Evolutionary conservation across 2,329 filamentous ascomycete genomes (phyloP).

Genomic region (Acrocalymma vagum): DNA sequence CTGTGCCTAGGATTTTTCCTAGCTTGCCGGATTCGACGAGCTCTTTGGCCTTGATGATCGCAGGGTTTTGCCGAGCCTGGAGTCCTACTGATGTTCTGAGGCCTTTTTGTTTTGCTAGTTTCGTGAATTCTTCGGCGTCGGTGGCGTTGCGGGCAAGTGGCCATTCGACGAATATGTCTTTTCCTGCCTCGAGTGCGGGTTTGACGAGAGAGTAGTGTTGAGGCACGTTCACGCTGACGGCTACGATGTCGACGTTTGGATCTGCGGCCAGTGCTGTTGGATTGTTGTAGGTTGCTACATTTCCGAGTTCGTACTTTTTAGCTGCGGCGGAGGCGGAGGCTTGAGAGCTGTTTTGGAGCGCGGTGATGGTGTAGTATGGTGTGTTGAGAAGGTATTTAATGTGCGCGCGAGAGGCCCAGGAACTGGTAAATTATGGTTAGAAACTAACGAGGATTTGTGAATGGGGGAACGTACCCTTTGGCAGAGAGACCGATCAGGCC

Average conservation of each 20-base stretch:
- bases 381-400: slow-evolving; percentile 45
- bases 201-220: slow-evolving; percentile 53
- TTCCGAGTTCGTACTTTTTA: slow-evolving; percentile 45
- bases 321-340: slow-evolving; percentile 52
- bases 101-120: slow-evolving; percentile 50
- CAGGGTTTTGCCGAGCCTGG: slow-evolving; percentile 54
- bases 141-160: slow-evolving; percentile 52
- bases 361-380: slow-evolving; percentile 56
- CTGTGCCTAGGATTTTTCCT: slow-evolving; percentile 52
- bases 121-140: slow-evolving; percentile 54
- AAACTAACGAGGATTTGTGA: not conserved
- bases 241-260: slow-evolving; percentile 58
- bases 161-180: slow-evolving; percentile 61
- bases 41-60: slow-evolving; percentile 52
- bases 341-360: slow-evolving; percentile 58
- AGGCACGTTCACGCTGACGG: slow-evolving; percentile 55
- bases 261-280: slow-evolving; percentile 55
- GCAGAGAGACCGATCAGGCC: slow-evolving; percentile 45
- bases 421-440: slow-evolving; percentile 21
- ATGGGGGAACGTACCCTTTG: slow-evolving; percentile 26
- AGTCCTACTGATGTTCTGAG: slow-evolving; percentile 58
- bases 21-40: slow-evolving; percentile 54
- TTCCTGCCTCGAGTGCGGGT: slow-evolving; percentile 51
- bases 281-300: slow-evolving; percentile 53
- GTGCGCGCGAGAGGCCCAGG: slow-evolving; percentile 51